Evolutionary conservation across 176 grass and related monocot genomes (phyloP), one percentile per base, ranked within the genome.

Genomic region (Aegilops longissima): DNA sequence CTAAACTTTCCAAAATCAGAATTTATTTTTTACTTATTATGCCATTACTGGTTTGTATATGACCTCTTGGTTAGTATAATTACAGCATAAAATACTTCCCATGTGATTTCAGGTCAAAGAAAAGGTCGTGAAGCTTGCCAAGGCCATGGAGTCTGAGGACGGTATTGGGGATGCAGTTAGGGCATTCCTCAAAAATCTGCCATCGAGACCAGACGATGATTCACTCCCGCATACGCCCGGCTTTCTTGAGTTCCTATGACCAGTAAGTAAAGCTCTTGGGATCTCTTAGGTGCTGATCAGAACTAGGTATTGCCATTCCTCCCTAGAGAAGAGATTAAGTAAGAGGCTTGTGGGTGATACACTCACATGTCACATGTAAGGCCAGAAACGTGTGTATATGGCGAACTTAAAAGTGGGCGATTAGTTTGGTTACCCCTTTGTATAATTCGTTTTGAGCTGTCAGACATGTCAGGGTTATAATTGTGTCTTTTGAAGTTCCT

Each of bases 101-200:
- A 20, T 77, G 38, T 69, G 18, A 88, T 88, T 44, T 69, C 58
- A 97, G 94, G 94, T 97, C 27, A 98, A 98, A 86, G 90, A 88
- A 56, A 90, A 84, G 36, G 96, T 93, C 20, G 80, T 94, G 36
- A 84, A 92, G 68, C 68, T 98, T 47, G 88, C 96, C 67, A 92
- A 85, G 54, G 92, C 96, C 40, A 94, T 98, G 89, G 91, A 94
- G 85, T 90, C 83, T 4, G 93, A 98, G 74, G 92, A 95, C 3
- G 96, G 96, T 9, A 84, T 96, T 35, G 82, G 84, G 0, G 96
- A 92, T 34, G 96, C 96, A 71, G 96, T 98, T 23, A 92, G 86
- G 83, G 96, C 86, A 54, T 98, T 98, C 56, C 90, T 95, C 8
- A 98, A 66, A 61, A 93, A 98, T 87, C 82, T 98, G 75, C 93